Evolutionary conservation across 257 asterid species (phyloP), one percentile per base, ranked within the genome.

Genomic region (Forsythia suspensa): DNA sequence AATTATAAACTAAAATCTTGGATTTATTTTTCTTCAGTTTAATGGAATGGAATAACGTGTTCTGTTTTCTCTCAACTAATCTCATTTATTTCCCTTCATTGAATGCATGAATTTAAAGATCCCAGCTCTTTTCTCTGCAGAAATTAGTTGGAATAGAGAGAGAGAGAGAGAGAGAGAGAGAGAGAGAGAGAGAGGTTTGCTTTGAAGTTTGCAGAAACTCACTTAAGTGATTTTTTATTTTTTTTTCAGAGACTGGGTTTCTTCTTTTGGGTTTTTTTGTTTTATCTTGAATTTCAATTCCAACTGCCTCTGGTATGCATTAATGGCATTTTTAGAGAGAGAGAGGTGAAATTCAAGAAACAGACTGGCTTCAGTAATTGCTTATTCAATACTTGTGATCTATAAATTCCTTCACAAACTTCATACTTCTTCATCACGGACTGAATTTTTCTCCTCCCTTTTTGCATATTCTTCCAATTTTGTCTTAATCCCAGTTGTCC

Each of bases 51-150:
- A 77, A 84, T 68, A 36, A 76, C 55, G 76, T 46, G 76, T 24
- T 67, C 48, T 84, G 71, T 41, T 46, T 51, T 59, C 82, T 74
- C 94, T 89, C 97, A 92, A 92, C 97, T 75, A 94, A 94, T 89
- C 88, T 82, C 93, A 90, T 91, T 91, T 83, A 92, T 76, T 87
- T 85, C 90, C 86, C 76, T 84, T 83, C 97, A 92, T 94, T 94
- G 73, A 92, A 90, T 94, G 94, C 97, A 71, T 79, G 80, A 80
- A 83, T 80, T 90, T 85, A 82, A 88, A 83, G 84, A 38, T 84
- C 87, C 76, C 92, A 85, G 87, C 93, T 82, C 91, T 83, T 83
- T 71, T 80, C 85, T 72, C 85, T 85, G 89, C 89, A 88, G 44
- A 86, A 84, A 89, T 91, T 90, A 80, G 91, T 86, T 89, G 95